Evolutionary conservation across 208 protist genomes (phyloP), one percentile per base, ranked within the genome.

Genomic region (Strigomonas galati): DNA sequence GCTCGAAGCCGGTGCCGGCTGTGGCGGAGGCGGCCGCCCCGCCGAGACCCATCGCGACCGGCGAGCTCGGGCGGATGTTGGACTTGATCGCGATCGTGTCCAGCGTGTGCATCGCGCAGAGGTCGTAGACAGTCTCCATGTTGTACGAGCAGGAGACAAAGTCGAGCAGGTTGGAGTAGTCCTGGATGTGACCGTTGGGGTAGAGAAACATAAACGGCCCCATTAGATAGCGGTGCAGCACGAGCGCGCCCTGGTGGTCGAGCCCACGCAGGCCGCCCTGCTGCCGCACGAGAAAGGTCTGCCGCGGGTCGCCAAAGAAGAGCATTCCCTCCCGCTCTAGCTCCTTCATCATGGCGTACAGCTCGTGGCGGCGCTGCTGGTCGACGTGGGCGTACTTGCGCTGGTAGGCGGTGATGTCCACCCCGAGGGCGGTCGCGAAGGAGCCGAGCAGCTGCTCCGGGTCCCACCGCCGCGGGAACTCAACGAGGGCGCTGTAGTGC

Each of bases 121-220:
- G 72, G 69, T 97, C 92, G 69, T 95, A 97, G 15, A 95, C 85
- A 15, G 92, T 97, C 69, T 97, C 89, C 89, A 97, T 92, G 61
- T 97, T 97, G 71, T 97, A 97, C 14, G 76, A 57, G 72, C 88
- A 97, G 12, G 89, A 89, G 35, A 95, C 75, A 66, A 95, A 95
- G 69, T 97, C 89, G 24, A 93, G 76, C 3, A 97, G 71, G 67
- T 94, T 95, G n/a, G 87, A 93, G 65, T 78, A 93, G 66, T 95
- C 85, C 65, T 95, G 87, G 52, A 95, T 94, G 72, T 93, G 87
- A 4, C 73, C 89, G 49, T 93, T 78, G 52, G 92, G 92, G 75
- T 87, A 97, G 28, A 97, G 76, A 0, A 83, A 89, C 65, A 93
- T 70, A 52, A 94, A 91, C 9, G 89, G 87, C 0, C 78, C 75